Base-by-base conservation (phyloP, 352 stramenopile species). In the Globisporangium yorkense region DNA sequence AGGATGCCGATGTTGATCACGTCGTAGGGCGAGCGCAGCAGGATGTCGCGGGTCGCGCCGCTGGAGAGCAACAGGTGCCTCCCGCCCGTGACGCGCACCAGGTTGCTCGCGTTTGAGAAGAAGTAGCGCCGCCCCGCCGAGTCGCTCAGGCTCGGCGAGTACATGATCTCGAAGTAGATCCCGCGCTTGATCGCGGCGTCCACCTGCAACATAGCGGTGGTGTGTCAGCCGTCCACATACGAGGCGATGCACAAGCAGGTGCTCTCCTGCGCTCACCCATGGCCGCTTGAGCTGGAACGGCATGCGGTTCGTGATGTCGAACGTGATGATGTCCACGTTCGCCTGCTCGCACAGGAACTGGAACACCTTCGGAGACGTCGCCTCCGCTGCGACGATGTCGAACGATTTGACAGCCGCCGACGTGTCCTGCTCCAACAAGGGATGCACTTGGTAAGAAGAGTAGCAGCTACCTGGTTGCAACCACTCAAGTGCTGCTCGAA, bases 111-210 rank as follows among this genome's bases (percentile, higher is more conserved):
- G 66, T 94, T 94, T 40, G 81, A 89, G 56, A 94, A 93, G 62
- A 94, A 93, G 67, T 94, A 93, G 40, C 85, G 71, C 10, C 85
- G 80, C 2, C 83, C 80, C 13, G 75, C 77, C 20, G 81, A 89
- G 63, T 94, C 85, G 0, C 76, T 76, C 4, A 94, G 71, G 52
- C 80, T 87, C 51, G 82, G 75, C 31, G 78, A 76, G 62, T 94
- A 94, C 33, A 71, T 89, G 63, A 94, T 75, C 54, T 94, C 85
- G 60, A 94, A 91, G 65, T 75, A 81, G 56, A 94, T 72, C 24
- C 47, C 67, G 50, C 83, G 83, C 57, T 87, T 84, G 45, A 90
- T 83, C 50, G 83, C 85, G 6, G 77, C 70, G 51, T 83, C 68
- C 62, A 94, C 62, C 79, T 89, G 44, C 37, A 48, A 20, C 39